Conservation (phyloP, 257 asterid species). For the Lavandula angustifolia region DNA sequence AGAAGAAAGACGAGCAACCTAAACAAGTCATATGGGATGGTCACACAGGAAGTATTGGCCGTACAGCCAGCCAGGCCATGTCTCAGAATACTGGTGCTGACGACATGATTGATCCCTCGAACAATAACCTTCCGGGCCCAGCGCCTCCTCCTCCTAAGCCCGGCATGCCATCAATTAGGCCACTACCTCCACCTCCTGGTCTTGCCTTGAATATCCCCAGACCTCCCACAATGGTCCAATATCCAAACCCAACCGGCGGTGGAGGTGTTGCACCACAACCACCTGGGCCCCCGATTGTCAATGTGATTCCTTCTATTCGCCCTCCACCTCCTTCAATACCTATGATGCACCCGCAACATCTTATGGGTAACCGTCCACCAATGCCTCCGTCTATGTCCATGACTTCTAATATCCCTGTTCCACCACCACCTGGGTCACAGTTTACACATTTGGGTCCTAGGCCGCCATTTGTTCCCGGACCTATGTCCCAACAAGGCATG, state of each 20-base stretch:
- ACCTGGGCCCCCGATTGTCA: constrained; percentile 57
- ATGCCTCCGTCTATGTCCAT: constrained; percentile 60
- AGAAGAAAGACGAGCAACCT: constrained; percentile 91
- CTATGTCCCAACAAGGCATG: constrained; percentile 75
- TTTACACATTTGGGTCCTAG: constrained; percentile 67
- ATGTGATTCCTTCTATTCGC: constrained; percentile 58
- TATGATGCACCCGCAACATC: constrained; percentile 68
- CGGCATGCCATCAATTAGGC: constrained; percentile 68
- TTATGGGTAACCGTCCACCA: constrained; percentile 65
- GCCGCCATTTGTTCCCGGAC: constrained; percentile 50
- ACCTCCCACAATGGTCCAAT: constrained; percentile 60
- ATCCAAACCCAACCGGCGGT: constrained; percentile 43
- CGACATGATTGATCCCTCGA: constrained; percentile 52
- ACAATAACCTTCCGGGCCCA: constrained; percentile 74
- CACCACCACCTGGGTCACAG: constrained; percentile 88
- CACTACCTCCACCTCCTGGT: constrained; percentile 90
- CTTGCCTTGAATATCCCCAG: constrained; percentile 77
- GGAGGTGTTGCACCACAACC: constrained; percentile 66
- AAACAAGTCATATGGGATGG: constrained; percentile 99
- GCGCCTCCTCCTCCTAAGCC: constrained; percentile 84
- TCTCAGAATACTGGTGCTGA: constrained; percentile 67
- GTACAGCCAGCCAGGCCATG: constrained; percentile 90
- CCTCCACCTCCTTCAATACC: constrained; percentile 76
- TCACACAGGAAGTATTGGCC: constrained; percentile 89
- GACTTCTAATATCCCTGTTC: constrained; percentile 50